Evolutionary conservation across 345 rosid species (phyloP).

Genomic region (Euphorbia tirucalli): DNA sequence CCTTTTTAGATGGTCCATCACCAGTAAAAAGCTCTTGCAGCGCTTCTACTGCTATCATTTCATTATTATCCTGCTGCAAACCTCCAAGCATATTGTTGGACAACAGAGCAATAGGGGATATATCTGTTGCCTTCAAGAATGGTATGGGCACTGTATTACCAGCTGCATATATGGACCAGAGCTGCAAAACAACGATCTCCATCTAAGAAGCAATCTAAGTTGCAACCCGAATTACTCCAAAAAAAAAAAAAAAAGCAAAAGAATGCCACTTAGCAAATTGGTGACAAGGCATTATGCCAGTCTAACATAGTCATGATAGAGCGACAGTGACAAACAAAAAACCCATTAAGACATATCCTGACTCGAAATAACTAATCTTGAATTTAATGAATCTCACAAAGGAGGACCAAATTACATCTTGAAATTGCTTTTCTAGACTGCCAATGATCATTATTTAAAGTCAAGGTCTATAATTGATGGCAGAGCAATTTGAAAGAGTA

Average conservation of each 20-base stretch:
- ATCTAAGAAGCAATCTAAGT: constrained; percentile 4
- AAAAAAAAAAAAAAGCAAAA: not conserved
- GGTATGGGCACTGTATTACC: constrained; percentile 99
- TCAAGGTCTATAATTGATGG: not conserved
- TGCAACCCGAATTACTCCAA: constrained; percentile 9
- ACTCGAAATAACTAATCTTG: no score
- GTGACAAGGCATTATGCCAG: not conserved
- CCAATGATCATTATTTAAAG: not conserved
- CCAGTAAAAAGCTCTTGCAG: constrained; percentile 88
- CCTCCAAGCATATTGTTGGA: constrained; percentile 83
- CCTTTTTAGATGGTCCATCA: constrained; percentile 78
- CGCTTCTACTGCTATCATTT: constrained; percentile 64
- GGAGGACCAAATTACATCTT: not conserved
- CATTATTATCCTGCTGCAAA: constrained; percentile 48
- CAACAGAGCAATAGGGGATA: constrained; percentile 94
- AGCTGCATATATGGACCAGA: constrained; percentile 95
- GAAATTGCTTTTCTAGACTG: not conserved
- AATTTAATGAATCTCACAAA: not conserved
- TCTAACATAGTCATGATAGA: not conserved
- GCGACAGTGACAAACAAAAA: not conserved
- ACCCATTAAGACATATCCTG: not conserved
- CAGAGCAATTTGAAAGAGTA: constrained; percentile 8
- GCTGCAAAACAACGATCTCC: constrained; percentile 47
- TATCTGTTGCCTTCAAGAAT: constrained; percentile 93
- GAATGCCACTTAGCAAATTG: not conserved